These are phyloP conservation scores for Amanita subjunquillea DNA, from an alignment of 768 basidiomycete species.

Conservation along the genomic window DNA sequence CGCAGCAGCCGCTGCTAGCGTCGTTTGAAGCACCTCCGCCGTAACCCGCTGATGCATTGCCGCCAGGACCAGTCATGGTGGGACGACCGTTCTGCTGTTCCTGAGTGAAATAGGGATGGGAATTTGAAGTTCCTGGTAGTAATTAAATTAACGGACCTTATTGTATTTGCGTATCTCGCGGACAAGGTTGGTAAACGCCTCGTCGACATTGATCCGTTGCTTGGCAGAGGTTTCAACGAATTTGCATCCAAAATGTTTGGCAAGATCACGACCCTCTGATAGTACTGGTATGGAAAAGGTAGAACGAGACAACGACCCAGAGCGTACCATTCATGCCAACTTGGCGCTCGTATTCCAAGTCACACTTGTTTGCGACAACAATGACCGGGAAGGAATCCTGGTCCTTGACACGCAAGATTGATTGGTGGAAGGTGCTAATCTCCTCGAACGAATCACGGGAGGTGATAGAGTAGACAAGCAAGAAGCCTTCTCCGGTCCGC, in stretches of 20 bases:
- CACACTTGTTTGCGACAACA: conserved; percentile 96
- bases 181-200: conserved; percentile 89
- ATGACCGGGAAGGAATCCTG: conserved; percentile 93
- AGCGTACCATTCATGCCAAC: conserved; percentile 84
- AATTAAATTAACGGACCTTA: conserved; percentile 42
- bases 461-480: conserved; percentile 97
- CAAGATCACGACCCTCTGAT: conserved; percentile 92
- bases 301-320: background rate
- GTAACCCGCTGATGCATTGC: conserved; percentile 38
- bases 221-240: conserved; percentile 97
- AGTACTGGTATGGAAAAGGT: background rate
- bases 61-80: conserved; percentile 33
- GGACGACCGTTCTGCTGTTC: conserved; percentile 76
- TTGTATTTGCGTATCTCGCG: conserved; percentile 91
- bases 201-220: conserved; percentile 93
- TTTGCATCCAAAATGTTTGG: conserved; percentile 88
- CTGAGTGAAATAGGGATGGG: conserved; percentile 21
- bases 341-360: conserved; percentile 92
- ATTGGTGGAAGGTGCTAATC: conserved; percentile 92
- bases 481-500: conserved; percentile 96
- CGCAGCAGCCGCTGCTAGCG: conserved; percentile 52
- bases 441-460: conserved; percentile 96
- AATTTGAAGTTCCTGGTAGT: background rate
- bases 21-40: conserved; percentile 40
- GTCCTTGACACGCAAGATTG: conserved; percentile 95